Base-by-base conservation (phyloP, 2,329 filamentous ascomycete species). In the Ophiostoma perfectum region DNA sequence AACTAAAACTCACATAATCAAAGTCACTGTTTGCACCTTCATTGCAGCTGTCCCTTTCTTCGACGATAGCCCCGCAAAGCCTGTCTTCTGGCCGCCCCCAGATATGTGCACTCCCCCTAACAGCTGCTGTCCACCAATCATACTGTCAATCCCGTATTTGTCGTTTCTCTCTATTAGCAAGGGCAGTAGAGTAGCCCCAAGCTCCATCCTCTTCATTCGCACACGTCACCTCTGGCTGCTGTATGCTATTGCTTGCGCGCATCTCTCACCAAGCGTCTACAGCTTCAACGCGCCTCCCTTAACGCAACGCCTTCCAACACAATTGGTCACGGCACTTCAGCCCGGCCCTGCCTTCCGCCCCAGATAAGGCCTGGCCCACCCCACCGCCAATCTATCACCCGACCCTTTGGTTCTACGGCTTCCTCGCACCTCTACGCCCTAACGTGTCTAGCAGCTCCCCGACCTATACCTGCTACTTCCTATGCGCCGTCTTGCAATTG, bases 381-480 rank as follows among this genome's bases (percentile, higher is more conserved):
- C 64, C 68, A 41, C 58, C 9, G 62, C 65, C 66, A 60, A 69
- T 63, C 68, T 60, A 63, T 69, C 60, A 42, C 49, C 60, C 68
- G 68, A 62, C 47, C 65, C 47, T 45, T 42, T 55, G 58, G 5
- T 49, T 18, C 49, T 55, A 27, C 27, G 27, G 27, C 27, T 27
- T 27, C 27, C 27, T 27, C 27, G n/a, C 49, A 9, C 18, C 18
- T 27, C 27, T 27, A 27, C 27, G 2, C 27, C 27, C 27, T 2
- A 27, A 16, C 38, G 7, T 38, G n/a, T 18, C 11, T 14, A 60
- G 5, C 18, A 60, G 55, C 55, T 60, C 11, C 55, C n/a, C 49
- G n/a, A 52, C n/a, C 49, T n/a, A n/a, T 18, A 16, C 9, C 18
- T 7, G 47, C 11, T n/a, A 16, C n/a, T 47, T 47, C 12, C 14